These are phyloP conservation scores for Ulota crispa DNA, from an alignment of 225 moss, liverwort and hornwort species.

Conservation along the genomic window DNA sequence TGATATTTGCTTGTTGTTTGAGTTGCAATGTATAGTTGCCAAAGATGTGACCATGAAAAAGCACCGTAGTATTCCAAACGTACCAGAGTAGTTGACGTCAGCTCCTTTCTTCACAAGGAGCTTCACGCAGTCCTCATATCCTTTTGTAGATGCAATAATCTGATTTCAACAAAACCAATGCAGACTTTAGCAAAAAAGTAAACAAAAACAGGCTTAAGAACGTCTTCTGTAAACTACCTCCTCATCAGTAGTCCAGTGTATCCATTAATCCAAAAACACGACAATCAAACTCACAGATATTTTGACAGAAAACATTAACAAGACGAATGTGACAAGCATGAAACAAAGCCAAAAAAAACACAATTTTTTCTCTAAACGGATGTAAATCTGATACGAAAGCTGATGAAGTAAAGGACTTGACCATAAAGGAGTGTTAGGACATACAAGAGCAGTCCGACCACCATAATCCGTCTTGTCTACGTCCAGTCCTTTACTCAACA, in stretches of 20 bases:
- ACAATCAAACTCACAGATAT: not conserved
- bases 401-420: not conserved
- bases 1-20: not conserved
- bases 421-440: conserved; percentile 5
- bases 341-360: not conserved
- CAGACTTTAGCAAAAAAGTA: not conserved
- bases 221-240: not conserved
- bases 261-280: not conserved
- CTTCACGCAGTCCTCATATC: conserved; percentile 77
- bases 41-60: not conserved
- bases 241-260: not conserved
- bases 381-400: not conserved
- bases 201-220: not conserved
- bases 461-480: conserved; percentile 54
- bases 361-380: not conserved
- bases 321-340: not conserved
- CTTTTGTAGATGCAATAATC: conserved; percentile 64
- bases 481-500: conserved; percentile 58
- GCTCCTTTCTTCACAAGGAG: conserved; percentile 75
- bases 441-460: conserved; percentile 80
- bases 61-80: not conserved
- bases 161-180: conserved; percentile 24
- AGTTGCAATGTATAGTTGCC: too few relatives aligned
- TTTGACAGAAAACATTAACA: not conserved
- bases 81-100: conserved; percentile 68